These are phyloP conservation scores for Stemphylium lycopersici DNA, from an alignment of 2,329 filamentous ascomycete genomes.

Conservation along the genomic window DNA sequence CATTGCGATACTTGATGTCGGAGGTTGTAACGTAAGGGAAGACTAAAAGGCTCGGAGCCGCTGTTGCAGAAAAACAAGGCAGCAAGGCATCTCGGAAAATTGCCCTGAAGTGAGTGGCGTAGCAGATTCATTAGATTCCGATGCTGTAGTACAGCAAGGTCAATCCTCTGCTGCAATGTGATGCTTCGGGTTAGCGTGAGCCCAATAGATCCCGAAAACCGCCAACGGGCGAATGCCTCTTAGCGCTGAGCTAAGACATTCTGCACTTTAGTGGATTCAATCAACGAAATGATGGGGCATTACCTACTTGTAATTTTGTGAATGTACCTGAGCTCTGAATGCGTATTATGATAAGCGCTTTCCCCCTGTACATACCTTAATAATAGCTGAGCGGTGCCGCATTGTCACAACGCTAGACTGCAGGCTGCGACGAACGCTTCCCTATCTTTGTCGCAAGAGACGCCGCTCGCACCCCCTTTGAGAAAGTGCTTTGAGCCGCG, in stretches of 20 bases:
- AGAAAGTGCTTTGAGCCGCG: too few species aligned
- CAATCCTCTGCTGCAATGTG: conserved; percentile 1
- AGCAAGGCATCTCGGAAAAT: background rate
- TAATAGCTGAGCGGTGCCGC: conserved; percentile 13
- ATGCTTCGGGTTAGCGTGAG: conserved; percentile 1
- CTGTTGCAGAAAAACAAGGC: background rate
- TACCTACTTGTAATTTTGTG: too few species aligned
- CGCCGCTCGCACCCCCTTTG: too few species aligned
- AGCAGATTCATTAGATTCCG: background rate
- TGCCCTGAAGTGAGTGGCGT: background rate
- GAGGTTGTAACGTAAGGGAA: background rate
- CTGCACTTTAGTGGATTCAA: too few species aligned
- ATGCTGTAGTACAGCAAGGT: background rate
- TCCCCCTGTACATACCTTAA: conserved; percentile 1
- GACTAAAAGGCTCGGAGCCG: background rate
- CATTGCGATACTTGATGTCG: conserved; percentile 6
- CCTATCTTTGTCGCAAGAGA: background rate
- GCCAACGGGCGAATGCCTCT: conserved; percentile 13
- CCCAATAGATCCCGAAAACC: background rate
- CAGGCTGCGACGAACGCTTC: background rate
- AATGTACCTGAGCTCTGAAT: background rate
- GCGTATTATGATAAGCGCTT: background rate
- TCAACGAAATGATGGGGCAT: too few species aligned
- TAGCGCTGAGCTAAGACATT: background rate
- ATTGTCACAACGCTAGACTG: conserved; percentile 13